A percentile compares a stretch with the other conserved stretches of the same genome.
phyloP scores from a whole-genome alignment of 2,329 filamentous ascomycete species.

The Penicillium brasilianum region DNA sequence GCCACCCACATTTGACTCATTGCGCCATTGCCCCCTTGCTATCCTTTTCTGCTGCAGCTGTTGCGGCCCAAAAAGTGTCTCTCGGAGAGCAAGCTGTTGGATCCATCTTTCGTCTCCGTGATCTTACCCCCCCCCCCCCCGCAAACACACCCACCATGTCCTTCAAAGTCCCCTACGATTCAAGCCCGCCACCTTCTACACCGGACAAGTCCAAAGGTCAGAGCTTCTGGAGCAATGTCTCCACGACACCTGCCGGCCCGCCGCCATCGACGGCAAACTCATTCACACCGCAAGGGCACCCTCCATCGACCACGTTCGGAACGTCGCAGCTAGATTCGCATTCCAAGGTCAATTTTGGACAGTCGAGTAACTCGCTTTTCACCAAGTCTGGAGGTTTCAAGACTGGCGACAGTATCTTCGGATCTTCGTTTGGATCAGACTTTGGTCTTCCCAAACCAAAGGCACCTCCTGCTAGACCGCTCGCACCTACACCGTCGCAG shows the following conservation, averaged over 20 bases:
- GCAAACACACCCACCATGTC: constrained; percentile 33
- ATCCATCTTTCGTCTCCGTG: constrained; percentile 13
- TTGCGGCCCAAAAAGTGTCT: constrained; percentile 28
- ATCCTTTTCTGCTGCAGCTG: constrained; percentile 17
- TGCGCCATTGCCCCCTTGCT: background rate
- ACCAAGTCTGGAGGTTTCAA: constrained; percentile 44
- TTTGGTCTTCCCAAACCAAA: constrained; percentile 38
- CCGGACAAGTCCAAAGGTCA: constrained; percentile 42
- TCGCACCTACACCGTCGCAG: constrained; percentile 30
- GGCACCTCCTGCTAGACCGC: constrained; percentile 29
- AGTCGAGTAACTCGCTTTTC: constrained; percentile 47
- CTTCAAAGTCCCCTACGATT: constrained; percentile 43
- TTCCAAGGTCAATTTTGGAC: constrained; percentile 34
- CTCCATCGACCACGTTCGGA: constrained; percentile 57
- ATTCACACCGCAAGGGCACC: constrained; percentile 62
- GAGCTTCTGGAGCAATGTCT: constrained; percentile 50
- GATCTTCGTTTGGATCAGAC: constrained; percentile 44
- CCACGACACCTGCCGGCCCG: constrained; percentile 63
- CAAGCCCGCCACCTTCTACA: constrained; percentile 46
- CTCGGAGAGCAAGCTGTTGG: constrained; percentile 12
- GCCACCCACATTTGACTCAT: background rate
- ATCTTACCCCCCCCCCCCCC: background rate
- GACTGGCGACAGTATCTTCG: constrained; percentile 44
- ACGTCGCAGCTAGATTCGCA: constrained; percentile 54
- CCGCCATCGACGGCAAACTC: constrained; percentile 59